Evolutionary conservation across 164 flowering plant genomes (phyloP), one percentile per base, ranked within the genome.

Genomic region (Kingdonia uniflora): DNA sequence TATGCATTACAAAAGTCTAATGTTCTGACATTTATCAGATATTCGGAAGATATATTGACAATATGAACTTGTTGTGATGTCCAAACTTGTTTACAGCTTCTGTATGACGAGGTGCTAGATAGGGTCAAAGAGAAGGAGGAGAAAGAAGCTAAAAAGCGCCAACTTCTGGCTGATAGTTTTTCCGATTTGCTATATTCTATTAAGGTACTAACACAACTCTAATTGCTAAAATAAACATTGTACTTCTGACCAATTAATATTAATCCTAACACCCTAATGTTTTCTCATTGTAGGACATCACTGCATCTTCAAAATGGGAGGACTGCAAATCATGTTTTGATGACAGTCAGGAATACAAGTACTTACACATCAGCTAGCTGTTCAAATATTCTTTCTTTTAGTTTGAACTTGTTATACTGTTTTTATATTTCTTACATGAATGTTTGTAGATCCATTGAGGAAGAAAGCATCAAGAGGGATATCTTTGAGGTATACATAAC

Each of bases 61-160:
- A 29, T 29, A 29, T 3, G 8, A 29, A 29, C 35, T 3, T 29
- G 8, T 3, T 8, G 4, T 29, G 35, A 29, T 29, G 35, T 29
- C 4, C 35, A 29, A 29, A 29, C 4, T 14, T 41, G 12, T 16
- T 71, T 74, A 68, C 79, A 88, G 98, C 90, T 85, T 70, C 69
- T 82, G 45, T 88, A 67, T 63, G 91, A 85, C 52, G 96, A 88
- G 59, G 53, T 85, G 29, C 37, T 92, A 35, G 95, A 82, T 42
- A 76, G 95, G 70, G 73, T 78, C 43, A 79, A 80, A 66, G 98
- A 92, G 68, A 92, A 86, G 61, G 96, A 88, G 63, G 99, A 92
- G 69, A 92, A 92, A 70, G 98, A 92, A 65, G 85, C 85, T 24
- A 92, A 78, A 68, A 92, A 80, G 60, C 87, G 81, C 42, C 92